A percentile compares a stretch with the other conserved stretches of the same genome.
phyloP scores from a whole-genome alignment of 108 stramenopile genomes.

The Skeletonema marinoi region DNA sequence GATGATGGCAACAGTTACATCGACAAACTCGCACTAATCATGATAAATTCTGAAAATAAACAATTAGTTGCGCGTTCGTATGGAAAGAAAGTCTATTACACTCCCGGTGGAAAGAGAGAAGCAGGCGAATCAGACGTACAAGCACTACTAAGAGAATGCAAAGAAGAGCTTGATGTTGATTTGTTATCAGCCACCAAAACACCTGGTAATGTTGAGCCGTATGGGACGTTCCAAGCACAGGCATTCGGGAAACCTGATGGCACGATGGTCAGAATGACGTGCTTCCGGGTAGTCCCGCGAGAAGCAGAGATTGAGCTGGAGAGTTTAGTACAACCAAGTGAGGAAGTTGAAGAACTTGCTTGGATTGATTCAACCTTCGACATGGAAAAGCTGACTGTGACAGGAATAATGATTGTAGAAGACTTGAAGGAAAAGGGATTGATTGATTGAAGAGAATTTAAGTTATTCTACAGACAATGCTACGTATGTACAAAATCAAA shows the following conservation, averaged over 20 bases:
- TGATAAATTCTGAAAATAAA: conserved; percentile 40
- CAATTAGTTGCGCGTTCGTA: conserved; percentile 57
- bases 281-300: conserved; percentile 35
- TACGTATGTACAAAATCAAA: not conserved
- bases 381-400: conserved; percentile 40
- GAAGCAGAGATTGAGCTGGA: conserved; percentile 49
- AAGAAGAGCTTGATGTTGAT: conserved; percentile 55
- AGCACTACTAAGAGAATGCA: conserved; percentile 55
- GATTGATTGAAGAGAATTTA: conserved; percentile 43
- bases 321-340: conserved; percentile 37
- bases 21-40: conserved; percentile 55
- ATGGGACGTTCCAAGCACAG: conserved; percentile 57
- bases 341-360: conserved; percentile 57
- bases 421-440: conserved; percentile 54
- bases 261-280: conserved; percentile 59
- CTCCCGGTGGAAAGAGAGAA: conserved; percentile 65
- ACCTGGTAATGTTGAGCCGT: conserved; percentile 33
- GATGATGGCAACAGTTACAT: conserved; percentile 26
- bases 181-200: conserved; percentile 31
- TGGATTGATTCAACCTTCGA: conserved; percentile 59
- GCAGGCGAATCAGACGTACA: conserved; percentile 45
- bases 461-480: not conserved
- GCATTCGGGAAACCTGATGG: conserved; percentile 59
- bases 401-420: conserved; percentile 55
- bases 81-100: conserved; percentile 53